These are phyloP conservation scores for Aphanocladium album DNA, from an alignment of 2,329 filamentous ascomycete genomes.

Conservation along the genomic window DNA sequence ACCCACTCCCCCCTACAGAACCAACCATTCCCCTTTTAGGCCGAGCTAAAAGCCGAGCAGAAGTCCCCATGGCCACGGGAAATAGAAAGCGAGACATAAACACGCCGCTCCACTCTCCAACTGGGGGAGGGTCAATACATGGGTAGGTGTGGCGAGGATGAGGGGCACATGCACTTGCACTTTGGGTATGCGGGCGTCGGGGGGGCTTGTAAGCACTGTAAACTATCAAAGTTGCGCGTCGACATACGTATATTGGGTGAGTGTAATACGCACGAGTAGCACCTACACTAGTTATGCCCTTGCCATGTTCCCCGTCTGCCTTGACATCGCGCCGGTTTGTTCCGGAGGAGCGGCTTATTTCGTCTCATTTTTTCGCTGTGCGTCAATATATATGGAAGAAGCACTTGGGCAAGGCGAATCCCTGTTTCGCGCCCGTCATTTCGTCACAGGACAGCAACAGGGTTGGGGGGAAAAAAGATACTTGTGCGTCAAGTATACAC, in stretches of 20 bases:
- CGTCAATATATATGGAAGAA: background rate
- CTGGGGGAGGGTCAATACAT: slow-evolving; percentile 1
- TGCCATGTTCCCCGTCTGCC: background rate
- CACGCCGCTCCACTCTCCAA: background rate
- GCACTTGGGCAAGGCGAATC: background rate
- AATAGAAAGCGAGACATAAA: background rate
- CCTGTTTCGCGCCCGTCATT: background rate
- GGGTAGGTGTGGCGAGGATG: background rate
- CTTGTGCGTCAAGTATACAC: background rate
- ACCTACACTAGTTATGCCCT: slow-evolving; percentile 1
- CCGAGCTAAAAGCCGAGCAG: background rate
- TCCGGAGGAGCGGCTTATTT: background rate
- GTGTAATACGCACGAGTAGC: background rate
- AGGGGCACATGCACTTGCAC: background rate
- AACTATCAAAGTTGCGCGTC: background rate
- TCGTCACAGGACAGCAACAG: no score
- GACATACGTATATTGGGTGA: slow-evolving; percentile 4
- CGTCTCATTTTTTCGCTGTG: background rate
- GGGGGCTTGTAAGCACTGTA: background rate
- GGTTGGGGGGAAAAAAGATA: background rate
- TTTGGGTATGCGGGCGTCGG: background rate
- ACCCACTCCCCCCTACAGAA: background rate
- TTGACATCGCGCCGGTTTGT: slow-evolving; percentile 5
- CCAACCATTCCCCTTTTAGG: background rate
- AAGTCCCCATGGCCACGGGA: background rate